These are phyloP conservation scores for Leucosporidium yakuticum DNA, from an alignment of 768 basidiomycete genomes.

Conservation along the genomic window DNA sequence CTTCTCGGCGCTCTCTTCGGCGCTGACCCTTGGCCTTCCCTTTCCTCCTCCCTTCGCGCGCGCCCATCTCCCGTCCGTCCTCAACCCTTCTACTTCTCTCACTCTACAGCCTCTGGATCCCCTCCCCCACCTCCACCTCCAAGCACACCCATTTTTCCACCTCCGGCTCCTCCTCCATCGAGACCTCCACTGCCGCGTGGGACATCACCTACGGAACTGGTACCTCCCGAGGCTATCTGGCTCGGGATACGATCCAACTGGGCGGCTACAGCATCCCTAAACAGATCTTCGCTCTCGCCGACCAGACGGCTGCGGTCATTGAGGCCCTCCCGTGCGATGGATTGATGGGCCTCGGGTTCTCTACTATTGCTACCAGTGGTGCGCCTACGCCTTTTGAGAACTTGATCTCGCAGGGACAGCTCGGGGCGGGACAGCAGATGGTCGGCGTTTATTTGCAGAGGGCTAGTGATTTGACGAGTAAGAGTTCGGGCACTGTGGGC, in stretches of 20 bases:
- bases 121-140: constrained; percentile 6
- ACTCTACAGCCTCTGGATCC: constrained; percentile 17
- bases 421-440: no score
- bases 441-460: constrained; percentile 31
- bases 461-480: constrained; percentile 27
- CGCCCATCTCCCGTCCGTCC: neutral
- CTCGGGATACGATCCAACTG: constrained; percentile 14
- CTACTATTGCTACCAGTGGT: constrained; percentile 35
- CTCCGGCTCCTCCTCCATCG: constrained; percentile 3
- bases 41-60: no score
- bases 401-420: constrained; percentile 18
- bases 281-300: constrained; percentile 27
- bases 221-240: constrained; percentile 1
- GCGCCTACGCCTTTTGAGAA: constrained; percentile 38
- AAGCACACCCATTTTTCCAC: constrained; percentile 20
- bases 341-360: constrained; percentile 31
- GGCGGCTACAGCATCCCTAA: constrained; percentile 13
- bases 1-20: no score
- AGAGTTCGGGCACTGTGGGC: constrained; percentile 22
- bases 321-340: constrained; percentile 10
- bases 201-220: constrained; percentile 24
- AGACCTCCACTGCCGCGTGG: constrained; percentile 23
- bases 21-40: neutral
- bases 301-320: constrained; percentile 11
- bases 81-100: constrained; percentile 11